These are phyloP conservation scores for Suhomyces bolitotheri DNA, from an alignment of 1,139 yeast genomes.

Conservation along the genomic window DNA sequence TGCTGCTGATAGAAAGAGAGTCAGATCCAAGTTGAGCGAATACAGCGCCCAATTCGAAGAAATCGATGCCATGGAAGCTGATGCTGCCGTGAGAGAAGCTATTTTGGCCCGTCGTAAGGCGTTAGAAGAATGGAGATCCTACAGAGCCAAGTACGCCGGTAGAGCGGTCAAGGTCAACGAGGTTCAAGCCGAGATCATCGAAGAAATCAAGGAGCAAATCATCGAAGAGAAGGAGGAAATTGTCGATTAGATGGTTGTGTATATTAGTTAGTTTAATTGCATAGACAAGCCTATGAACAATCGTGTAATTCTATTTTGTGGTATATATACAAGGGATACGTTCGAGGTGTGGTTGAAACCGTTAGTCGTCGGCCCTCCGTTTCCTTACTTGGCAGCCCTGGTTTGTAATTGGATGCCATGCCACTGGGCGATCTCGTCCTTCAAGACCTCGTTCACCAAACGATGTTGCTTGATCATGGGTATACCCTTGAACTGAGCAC, in stretches of 20 bases:
- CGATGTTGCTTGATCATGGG: constrained; percentile 90
- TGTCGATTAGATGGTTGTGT: constrained; percentile 45
- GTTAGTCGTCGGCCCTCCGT: not conserved
- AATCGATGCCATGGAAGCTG: constrained; percentile 94
- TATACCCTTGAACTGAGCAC: constrained; percentile 73
- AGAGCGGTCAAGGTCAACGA: constrained; percentile 50
- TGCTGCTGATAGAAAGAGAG: constrained; percentile 82
- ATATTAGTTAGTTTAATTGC: constrained; percentile 10
- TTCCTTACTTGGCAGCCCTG: constrained; percentile 25
- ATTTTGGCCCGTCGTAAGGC: constrained; percentile 81
- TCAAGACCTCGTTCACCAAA: constrained; percentile 75
- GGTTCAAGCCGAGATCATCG: constrained; percentile 65
- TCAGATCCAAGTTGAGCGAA: constrained; percentile 84
- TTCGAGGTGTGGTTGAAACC: not conserved
- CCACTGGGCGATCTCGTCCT: constrained; percentile 89
- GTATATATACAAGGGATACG: not conserved
- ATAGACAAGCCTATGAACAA: constrained; percentile 1
- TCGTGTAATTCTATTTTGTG: not conserved
- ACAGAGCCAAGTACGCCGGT: constrained; percentile 62
- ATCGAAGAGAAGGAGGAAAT: constrained; percentile 82
- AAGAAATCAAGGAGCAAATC: constrained; percentile 65
- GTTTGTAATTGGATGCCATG: constrained; percentile 91
- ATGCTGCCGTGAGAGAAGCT: constrained; percentile 86
- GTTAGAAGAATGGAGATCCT: constrained; percentile 82
- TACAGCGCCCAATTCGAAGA: constrained; percentile 94